These are phyloP conservation scores for Trapa bicornis DNA, from an alignment of 345 rosid species.

Conservation along the genomic window DNA sequence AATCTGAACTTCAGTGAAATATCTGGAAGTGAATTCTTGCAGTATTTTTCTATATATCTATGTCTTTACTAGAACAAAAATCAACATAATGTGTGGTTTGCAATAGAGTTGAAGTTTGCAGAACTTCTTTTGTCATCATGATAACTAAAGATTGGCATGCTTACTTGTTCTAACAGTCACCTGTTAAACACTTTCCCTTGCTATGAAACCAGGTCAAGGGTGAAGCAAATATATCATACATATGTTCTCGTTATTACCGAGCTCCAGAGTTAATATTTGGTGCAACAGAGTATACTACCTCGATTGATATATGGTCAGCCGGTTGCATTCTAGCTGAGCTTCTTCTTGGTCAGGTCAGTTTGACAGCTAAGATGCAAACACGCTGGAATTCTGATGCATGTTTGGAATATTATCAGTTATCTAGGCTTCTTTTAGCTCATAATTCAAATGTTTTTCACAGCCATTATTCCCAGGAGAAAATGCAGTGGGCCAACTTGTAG, in stretches of 20 bases:
- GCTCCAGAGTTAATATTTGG: slow-evolving; percentile 89
- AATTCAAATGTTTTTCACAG: slow-evolving; percentile 15
- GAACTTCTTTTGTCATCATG: not conserved
- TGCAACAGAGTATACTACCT: slow-evolving; percentile 63
- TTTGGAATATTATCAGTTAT: not conserved
- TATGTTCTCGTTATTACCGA: slow-evolving; percentile 77
- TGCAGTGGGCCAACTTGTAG: slow-evolving; percentile 78
- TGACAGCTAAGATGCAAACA: not conserved
- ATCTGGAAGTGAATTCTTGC: not conserved
- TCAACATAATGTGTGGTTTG: not conserved
- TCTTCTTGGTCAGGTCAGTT: slow-evolving; percentile 63
- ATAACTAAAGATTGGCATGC: not conserved
- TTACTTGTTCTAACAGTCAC: not conserved
- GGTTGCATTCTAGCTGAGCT: slow-evolving; percentile 93
- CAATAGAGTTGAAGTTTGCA: not conserved
- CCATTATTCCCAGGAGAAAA: slow-evolving; percentile 78
- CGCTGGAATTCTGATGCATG: not conserved
- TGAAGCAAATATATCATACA: slow-evolving; percentile 65
- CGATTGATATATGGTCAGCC: slow-evolving; percentile 87
- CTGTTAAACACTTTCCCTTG: not conserved
- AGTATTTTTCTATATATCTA: not conserved
- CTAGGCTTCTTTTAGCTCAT: not conserved
- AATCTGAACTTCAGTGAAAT: not conserved
- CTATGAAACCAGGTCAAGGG: slow-evolving; percentile 44
- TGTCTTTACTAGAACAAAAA: no score